Evolutionary conservation across 2,329 filamentous ascomycete genomes (phyloP).

Genomic region (Ascochyta rabiei): DNA sequence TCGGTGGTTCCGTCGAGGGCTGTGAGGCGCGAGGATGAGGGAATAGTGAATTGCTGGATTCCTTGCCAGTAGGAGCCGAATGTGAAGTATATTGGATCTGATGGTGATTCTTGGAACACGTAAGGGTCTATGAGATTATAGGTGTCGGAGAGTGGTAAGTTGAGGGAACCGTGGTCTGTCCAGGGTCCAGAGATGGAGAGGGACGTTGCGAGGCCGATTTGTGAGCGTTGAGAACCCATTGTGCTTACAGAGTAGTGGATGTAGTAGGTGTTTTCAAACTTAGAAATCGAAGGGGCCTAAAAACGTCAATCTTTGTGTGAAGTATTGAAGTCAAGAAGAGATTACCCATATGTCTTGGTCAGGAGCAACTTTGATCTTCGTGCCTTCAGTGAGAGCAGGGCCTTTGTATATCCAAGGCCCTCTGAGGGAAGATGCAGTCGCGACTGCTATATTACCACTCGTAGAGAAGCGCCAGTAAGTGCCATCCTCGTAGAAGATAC

Average conservation of each 20-base stretch:
- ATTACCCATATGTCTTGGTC: slow-evolving; percentile 56
- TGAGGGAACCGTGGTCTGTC: slow-evolving; percentile 63
- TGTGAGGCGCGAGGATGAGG: slow-evolving; percentile 9
- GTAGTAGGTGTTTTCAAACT: slow-evolving; percentile 63
- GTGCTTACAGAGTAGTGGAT: slow-evolving; percentile 66
- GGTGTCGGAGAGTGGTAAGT: slow-evolving; percentile 41
- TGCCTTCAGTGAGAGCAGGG: slow-evolving; percentile 50
- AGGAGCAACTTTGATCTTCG: slow-evolving; percentile 50
- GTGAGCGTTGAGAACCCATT: slow-evolving; percentile 64
- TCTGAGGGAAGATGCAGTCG: slow-evolving; percentile 50
- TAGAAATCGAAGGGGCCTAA: slow-evolving; percentile 66
- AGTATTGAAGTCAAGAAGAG: neutral
- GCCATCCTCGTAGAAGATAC: slow-evolving; percentile 53
- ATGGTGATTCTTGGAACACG: slow-evolving; percentile 45
- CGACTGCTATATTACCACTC: slow-evolving; percentile 54
- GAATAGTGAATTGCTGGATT: slow-evolving; percentile 64
- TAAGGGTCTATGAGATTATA: slow-evolving; percentile 59
- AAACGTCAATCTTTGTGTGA: neutral
- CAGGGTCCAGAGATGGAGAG: slow-evolving; percentile 59
- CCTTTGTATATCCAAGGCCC: slow-evolving; percentile 57
- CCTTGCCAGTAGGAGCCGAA: slow-evolving; percentile 73
- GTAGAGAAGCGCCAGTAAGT: slow-evolving; percentile 59
- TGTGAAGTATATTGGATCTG: slow-evolving; percentile 53
- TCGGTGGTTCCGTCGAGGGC: slow-evolving; percentile 9
- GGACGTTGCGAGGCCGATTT: slow-evolving; percentile 64